Evolutionary conservation across 2,329 filamentous ascomycete genomes (phyloP).

Genomic region (Sarocladium oryzae): DNA sequence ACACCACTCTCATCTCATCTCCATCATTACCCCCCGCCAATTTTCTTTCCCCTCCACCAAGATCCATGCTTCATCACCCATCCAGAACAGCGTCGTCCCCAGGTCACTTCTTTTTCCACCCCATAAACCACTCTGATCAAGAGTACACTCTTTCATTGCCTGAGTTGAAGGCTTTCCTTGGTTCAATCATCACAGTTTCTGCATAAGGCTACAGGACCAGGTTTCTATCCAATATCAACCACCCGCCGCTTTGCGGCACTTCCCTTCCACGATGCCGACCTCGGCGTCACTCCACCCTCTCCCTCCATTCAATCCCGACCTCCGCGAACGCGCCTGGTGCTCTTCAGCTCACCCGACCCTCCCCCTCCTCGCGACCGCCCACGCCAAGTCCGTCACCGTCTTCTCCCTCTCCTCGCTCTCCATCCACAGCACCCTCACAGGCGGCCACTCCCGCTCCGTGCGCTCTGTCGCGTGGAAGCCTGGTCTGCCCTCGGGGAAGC

Average conservation of each 20-base stretch:
- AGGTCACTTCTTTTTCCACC: neutral
- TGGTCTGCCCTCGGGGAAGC: conserved; percentile 49
- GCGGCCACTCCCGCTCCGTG: conserved; percentile 88
- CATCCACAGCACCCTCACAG: conserved; percentile 71
- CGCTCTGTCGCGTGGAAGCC: conserved; percentile 86
- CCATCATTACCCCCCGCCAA: neutral
- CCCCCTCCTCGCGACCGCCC: conserved; percentile 82
- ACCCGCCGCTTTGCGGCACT: neutral
- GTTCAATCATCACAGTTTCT: neutral
- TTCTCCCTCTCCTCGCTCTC: conserved; percentile 80
- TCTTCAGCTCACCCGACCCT: conserved; percentile 79
- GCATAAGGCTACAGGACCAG: neutral
- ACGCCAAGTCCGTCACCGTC: conserved; percentile 79
- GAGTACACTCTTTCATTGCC: neutral
- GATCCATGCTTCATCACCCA: neutral
- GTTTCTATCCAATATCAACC: neutral
- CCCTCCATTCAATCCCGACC: conserved; percentile 45
- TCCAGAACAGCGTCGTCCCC: neutral
- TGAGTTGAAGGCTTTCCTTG: neutral
- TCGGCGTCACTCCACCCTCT: conserved; percentile 35
- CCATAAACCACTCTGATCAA: neutral
- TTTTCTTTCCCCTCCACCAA: conserved; percentile 5
- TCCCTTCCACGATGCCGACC: conserved; percentile 20
- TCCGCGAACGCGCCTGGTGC: conserved; percentile 74
- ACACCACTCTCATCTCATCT: too few species aligned